Evolutionary conservation across 139 green algal genomes (phyloP), one percentile per base, ranked within the genome.

Genomic region (Haematococcus lacustris): DNA sequence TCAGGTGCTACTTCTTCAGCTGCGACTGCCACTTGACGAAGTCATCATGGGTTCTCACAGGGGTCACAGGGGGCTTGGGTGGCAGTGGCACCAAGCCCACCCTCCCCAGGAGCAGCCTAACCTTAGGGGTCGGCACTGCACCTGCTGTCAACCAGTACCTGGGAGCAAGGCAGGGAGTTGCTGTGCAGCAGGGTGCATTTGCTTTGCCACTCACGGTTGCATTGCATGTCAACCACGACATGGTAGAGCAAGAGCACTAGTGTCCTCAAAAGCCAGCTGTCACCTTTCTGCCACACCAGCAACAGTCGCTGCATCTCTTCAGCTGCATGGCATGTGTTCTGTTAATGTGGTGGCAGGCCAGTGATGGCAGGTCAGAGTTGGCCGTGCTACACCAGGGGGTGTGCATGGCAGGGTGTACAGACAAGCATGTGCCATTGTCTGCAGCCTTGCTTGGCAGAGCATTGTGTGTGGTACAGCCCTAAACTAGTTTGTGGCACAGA

Each of bases 101-200:
- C 43, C 87, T 77, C 0, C 85, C 88, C 23, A 97, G 78, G 40
- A 97, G 71, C 3, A 83, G 50, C 3, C 78, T 81, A 32, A 96
- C 91, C 35, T 89, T 90, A 32, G 87, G 57, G 3, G 85, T 90
- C 0, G 91, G 91, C 80, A 93, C 85, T 0, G 91, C 91, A 0
- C 91, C 91, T 2, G 92, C 87, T 21, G 87, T 87, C 59, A 97
- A 79, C 91, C 91, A 97, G 71, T 93, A 96, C 80, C 86, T 91
- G 17, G 28, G 38, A 35, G 3, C 30, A 64, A 38, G 38, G 0
- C 4, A 67, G 38, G 23, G 21, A 9, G n/a, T 41, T 25, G 26
- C 39, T 41, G 38, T 75, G 34, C 38, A 62, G 38, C 57, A 53
- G 38, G 26, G n/a, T 65, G 53, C 17, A 9, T 43, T 39, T 51